Conservation (phyloP, 2,329 filamentous ascomycete genomes). For the Ophiognomonia clavigignenti-juglandacearum region DNA sequence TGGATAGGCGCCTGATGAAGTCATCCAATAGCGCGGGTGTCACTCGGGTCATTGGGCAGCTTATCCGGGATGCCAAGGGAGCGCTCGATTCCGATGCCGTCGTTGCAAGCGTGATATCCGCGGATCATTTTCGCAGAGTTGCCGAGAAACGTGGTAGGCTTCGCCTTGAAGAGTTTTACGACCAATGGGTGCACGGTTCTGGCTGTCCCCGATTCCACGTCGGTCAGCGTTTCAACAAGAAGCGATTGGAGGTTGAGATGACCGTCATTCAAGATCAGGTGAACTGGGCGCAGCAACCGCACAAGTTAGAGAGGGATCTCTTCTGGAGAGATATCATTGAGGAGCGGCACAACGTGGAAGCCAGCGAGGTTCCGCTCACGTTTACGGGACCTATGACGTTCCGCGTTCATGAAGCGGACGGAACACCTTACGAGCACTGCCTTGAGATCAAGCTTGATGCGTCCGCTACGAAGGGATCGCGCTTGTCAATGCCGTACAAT, state of each 20-base stretch:
- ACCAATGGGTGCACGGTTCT: slow-evolving; percentile 84
- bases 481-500: slow-evolving; percentile 95
- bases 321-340: slow-evolving; percentile 87
- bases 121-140: slow-evolving; percentile 70
- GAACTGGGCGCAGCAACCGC: slow-evolving; percentile 48
- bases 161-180: slow-evolving; percentile 85
- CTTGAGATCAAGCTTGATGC: slow-evolving; percentile 87
- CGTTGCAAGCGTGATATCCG: slow-evolving; percentile 51
- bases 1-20: slow-evolving; percentile 88
- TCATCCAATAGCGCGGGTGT: slow-evolving; percentile 80
- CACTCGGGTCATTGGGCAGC: slow-evolving; percentile 76
- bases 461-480: slow-evolving; percentile 57
- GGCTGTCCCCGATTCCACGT: slow-evolving; percentile 87
- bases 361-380: slow-evolving; percentile 66
- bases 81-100: slow-evolving; percentile 27
- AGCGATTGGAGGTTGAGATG: slow-evolving; percentile 91
- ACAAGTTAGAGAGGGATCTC: slow-evolving; percentile 59
- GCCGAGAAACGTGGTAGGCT: slow-evolving; percentile 88
- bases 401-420: slow-evolving; percentile 94
- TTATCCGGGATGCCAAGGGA: slow-evolving; percentile 80
- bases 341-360: slow-evolving; percentile 62
- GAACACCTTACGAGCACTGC: slow-evolving; percentile 96
- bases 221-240: slow-evolving; percentile 93
- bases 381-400: slow-evolving; percentile 98
- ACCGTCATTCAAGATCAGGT: slow-evolving; percentile 73